Evolutionary conservation across 2,329 filamentous ascomycete species (phyloP), one percentile per base, ranked within the genome.

Genomic region (Ceratocystis colombiana): DNA sequence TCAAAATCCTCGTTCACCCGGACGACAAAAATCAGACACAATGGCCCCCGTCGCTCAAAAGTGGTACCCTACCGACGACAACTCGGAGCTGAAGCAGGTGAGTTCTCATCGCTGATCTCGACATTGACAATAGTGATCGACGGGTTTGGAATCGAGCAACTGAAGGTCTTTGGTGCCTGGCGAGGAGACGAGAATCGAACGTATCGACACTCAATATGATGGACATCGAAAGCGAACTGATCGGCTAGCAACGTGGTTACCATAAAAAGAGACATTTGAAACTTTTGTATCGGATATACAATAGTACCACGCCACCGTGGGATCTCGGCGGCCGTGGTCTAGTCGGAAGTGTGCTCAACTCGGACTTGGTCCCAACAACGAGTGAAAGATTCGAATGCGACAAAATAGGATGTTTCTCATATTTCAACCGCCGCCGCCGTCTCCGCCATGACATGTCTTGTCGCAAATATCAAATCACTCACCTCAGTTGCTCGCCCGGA

Each of bases 61-160:
- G 84, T 99, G 93, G 90, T 99, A 99, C 84, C 90, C 91, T 79
- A 89, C 90, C 77, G 89, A 95, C 80, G 93, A 96, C 80, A 89
- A 93, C 77, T 78, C 84, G 78, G 82, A 88, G 81, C 85, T 86
- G 76, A 96, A 92, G 87, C 93, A 95, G 89, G 94, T 99, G 86
- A 85, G 91, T 89, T 65, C 63, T 65, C 64, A 48, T 61, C 45
- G 59, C 64, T 75, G 46, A 61, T 61, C 63, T 61, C 37, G 65
- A 69, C 67, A 70, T 70, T 70, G 72, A 67, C 69, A 72, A 70
- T 62, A 70, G 69, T 68, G 67, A 68, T 68, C 28, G 48, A 63
- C 33, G 48, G 62, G 61, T n/a, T 59, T 33, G 25, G 53, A 30
- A 59, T 59, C 53, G 53, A 59, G 33, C 53, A 59, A 59, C 53